Base-by-base conservation (phyloP, 2,329 filamentous ascomycete species). In the Ophiostoma tasmaniense region DNA sequence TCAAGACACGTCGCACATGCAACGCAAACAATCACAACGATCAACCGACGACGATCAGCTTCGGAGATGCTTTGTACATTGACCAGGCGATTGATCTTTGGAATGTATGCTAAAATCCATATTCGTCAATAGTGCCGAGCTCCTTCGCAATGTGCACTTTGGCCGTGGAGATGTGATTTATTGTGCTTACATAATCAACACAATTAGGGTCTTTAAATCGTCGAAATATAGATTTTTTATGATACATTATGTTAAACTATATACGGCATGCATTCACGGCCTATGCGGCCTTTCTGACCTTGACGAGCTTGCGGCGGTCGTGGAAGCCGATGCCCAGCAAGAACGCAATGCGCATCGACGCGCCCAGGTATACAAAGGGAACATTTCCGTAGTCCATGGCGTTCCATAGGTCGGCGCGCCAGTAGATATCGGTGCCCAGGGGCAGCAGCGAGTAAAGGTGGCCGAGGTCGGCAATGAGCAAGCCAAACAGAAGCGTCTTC, bases 381-480 rank as follows among this genome's bases (percentile, higher is more conserved):
- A 91, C 82, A 74, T 90, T 91, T 1, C 89, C 89, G 81, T 83
- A 85, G 72, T 87, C 87, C 71, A 90, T 89, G 14, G 82, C 81
- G 76, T 90, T 91, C 89, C 89, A 92, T 11, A 77, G 76, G 72
- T 78, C 74, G 35, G 85, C 80, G 72, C 86, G 81, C 82, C 86
- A 90, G 77, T 90, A 92, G n/a, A 91, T 80, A 10, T 79, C 78
- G 14, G 76, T 72, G 0, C 90, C 90, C 37, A 90, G 80, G 35
- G 80, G 80, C 45, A 81, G 79, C 70, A 93, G 83, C 45, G 87
- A 87, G 77, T 88, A 90, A 68, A 93, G 79, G 77, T 93, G 91
- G 3, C 90, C 91, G 42, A 92, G 76, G 77, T 94, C 91, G n/a
- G 89, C 91, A 20, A 93, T 76, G 39, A 93, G 82, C 70, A 93